Evolutionary conservation across 345 rosid genomes (phyloP).

Genomic region (Eutrema yunnanense): DNA sequence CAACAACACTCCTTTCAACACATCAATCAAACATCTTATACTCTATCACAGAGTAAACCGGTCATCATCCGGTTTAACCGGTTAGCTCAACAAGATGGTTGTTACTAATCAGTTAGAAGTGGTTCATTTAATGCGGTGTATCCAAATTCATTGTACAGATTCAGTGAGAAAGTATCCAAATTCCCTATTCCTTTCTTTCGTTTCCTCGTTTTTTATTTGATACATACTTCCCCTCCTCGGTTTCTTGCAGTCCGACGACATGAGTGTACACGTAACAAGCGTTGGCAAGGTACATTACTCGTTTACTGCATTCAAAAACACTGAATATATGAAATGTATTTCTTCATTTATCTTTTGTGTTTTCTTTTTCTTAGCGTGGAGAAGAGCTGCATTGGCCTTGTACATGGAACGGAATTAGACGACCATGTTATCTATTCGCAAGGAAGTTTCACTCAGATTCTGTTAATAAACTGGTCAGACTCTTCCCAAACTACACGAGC

Average conservation of each 20-base stretch:
- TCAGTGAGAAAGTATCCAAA: not conserved
- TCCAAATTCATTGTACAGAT: not conserved
- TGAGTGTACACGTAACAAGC: slow-evolving; percentile 75
- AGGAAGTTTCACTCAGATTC: slow-evolving; percentile 83
- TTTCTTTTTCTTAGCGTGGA: slow-evolving; percentile 33
- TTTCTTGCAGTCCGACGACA: slow-evolving; percentile 62
- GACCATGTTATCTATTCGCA: slow-evolving; percentile 93
- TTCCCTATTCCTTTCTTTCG: not conserved
- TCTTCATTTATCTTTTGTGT: not conserved
- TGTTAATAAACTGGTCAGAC: slow-evolving; percentile 55
- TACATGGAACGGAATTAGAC: slow-evolving; percentile 84
- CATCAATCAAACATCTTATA: not conserved
- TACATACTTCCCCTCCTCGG: not conserved
- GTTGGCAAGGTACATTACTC: slow-evolving; percentile 45
- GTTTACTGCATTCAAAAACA: not conserved
- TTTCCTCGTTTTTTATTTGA: not conserved
- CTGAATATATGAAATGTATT: not conserved
- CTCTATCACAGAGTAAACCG: not conserved
- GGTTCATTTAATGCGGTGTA: not conserved
- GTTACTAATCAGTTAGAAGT: not conserved
- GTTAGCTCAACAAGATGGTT: not conserved
- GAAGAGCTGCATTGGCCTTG: slow-evolving; percentile 60
- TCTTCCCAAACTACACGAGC: slow-evolving; percentile 68
- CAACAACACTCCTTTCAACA: not conserved
- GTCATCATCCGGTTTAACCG: not conserved